Base-by-base conservation (phyloP, 169 alveolate genomes). In the Amoebophrya sp. region DNA sequence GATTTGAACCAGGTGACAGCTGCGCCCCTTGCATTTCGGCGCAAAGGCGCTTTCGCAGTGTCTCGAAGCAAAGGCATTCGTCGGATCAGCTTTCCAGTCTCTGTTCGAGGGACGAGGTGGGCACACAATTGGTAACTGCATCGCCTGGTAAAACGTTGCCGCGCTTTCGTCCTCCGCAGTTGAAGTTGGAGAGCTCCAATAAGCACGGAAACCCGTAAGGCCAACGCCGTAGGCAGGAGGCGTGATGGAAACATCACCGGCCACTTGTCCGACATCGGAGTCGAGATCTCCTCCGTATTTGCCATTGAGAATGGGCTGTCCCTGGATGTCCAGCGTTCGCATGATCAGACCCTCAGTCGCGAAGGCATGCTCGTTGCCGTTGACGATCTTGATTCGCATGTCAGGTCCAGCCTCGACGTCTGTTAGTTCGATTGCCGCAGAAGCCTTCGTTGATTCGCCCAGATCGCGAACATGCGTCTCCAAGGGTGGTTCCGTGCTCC, bases 351-450 rank as follows among this genome's bases (percentile, higher is more conserved):
- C 83, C 33, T 65, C 33, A 6, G 36, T 65, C 83, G 83, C 2
- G 83, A 65, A 65, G 38, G 83, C 83, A 65, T 26, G n/a, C 83
- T 65, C 83, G 83, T 65, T 65, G 36, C 83, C 83, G 83, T 26
- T 12, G 36, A 18, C 1, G 2, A 65, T 36, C 26, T 65, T 26
- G n/a, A 65, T 65, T 36, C 12, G n/a, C 2, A 65, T 29, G 36
- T 65, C 26, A 36, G 6, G 6, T 6, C 29, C 18, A 18, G 6
- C 18, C 18, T 47, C 65, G 65, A 47, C 65, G 65, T 47, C 18
- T 12, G 6, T 47, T 6, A 47, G 6, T 6, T 6, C 6, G 65
- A 47, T 47, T 18, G 65, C 65, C 29, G 29, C 65, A 18, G 65
- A 12, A 6, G 65, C 18, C 29, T 6, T 18, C 29, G 65, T 47